Evolutionary conservation across 805 yeast species (phyloP), one percentile per base, ranked within the genome.

Genomic region (Metschnikowia vanudenii): DNA sequence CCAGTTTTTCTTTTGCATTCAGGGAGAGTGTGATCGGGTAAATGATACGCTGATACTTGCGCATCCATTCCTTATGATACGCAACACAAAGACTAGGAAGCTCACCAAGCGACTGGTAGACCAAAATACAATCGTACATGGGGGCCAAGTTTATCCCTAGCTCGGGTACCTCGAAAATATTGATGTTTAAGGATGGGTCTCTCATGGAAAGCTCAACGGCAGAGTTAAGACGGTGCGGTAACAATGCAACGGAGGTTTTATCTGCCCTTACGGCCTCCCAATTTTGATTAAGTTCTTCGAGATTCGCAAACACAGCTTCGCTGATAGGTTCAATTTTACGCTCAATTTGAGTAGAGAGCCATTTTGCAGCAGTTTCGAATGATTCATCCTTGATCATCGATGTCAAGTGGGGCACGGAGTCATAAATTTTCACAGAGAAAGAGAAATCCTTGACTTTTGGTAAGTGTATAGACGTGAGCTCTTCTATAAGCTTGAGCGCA

Each of bases 201-300:
- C 97, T 74, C 60, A 89, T 71, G 6, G 96, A 80, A 7, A 79
- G 64, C 63, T 92, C 98, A 4, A 91, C 87, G 0, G 96, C 87
- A 0, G 97, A 87, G 62, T 91, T 91, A 53, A 92, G 78, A 57
- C 85, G 82, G 62, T 80, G 88, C 7, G 76, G 67, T 3, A 71
- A 63, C 41, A 83, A 72, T 4, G 60, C 50, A 14, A 59, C 51
- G 28, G 71, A 69, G 4, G 66, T 68, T 47, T 76, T 75, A 8
- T 67, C 59, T 6, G 67, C 58, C 49, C 77, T 81, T 52, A 69
- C 68, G 2, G 62, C 51, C 30, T 74, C 72, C 92, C 95, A 88
- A 33, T 74, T 71, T 13, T 74, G 70, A 41, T 85, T 79, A 59
- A 90, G 78, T 1, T 65, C 62, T 7, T 70, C 75, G 41, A 85